Conservation (phyloP, 2,329 filamentous ascomycete genomes). For the Fusarium pseudocircinatum region DNA sequence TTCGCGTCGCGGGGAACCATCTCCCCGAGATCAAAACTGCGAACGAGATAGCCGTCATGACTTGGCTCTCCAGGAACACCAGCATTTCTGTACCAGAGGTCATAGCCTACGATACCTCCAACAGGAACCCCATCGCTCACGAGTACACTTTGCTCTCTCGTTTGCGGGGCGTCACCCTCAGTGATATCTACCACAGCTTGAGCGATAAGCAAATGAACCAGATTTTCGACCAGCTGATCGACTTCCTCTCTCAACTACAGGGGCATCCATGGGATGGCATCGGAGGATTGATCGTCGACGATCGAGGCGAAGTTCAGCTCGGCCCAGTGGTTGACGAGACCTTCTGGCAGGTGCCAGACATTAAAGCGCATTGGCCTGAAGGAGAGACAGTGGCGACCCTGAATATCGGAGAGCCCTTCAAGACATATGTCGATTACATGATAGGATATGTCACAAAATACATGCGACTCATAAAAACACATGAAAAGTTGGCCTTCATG, state of each 20-base stretch:
- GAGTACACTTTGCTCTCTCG: background rate
- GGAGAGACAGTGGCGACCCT: background rate
- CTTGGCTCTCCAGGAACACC: background rate
- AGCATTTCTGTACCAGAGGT: background rate
- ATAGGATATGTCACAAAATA: background rate
- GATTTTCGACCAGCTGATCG: fast-evolving
- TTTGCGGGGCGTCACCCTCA: fast-evolving
- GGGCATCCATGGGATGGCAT: background rate
- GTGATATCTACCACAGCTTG: background rate
- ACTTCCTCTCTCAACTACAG: background rate
- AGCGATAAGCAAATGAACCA: background rate
- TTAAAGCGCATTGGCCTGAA: background rate
- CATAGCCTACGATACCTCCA: background rate
- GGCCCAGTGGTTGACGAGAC: background rate
- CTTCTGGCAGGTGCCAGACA: background rate
- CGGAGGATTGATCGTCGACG: background rate
- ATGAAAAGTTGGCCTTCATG: fast-evolving
- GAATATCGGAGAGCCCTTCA: background rate
- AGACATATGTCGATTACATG: background rate
- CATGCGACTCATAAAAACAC: background rate
- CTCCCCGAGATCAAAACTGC: background rate
- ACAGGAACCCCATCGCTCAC: fast-evolving
- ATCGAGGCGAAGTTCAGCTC: fast-evolving
- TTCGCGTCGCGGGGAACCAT: background rate
- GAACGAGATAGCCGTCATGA: background rate